Conservation (phyloP, 345 rosid genomes). For the Melaleuca quinquenervia region DNA sequence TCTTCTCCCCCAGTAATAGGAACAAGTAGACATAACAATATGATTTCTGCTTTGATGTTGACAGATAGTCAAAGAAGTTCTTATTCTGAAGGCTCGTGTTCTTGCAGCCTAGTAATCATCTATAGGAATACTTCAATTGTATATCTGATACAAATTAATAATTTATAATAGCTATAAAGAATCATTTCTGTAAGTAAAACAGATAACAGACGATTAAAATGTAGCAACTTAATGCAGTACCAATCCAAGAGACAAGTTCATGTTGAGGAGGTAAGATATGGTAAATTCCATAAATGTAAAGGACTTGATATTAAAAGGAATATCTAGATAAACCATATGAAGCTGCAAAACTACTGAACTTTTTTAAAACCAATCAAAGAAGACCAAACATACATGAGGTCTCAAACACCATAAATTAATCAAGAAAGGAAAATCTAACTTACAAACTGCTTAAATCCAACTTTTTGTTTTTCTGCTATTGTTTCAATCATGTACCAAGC, state of each 20-base stretch:
- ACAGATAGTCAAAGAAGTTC: not conserved
- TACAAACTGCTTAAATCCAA: conserved; percentile 81
- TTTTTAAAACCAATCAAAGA: not conserved
- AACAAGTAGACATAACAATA: not conserved
- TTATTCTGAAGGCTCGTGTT: not conserved
- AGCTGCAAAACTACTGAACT: not conserved
- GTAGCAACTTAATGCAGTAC: not conserved
- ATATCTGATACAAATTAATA: too few relatives aligned
- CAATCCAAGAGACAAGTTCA: not conserved
- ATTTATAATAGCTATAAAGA: too few relatives aligned
- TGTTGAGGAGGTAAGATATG: not conserved
- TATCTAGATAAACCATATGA: not conserved
- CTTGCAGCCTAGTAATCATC: not conserved
- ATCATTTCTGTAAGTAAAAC: not conserved
- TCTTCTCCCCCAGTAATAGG: not conserved
- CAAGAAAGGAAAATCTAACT: conserved; percentile 8
- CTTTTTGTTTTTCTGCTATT: conserved; percentile 80
- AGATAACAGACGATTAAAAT: not conserved
- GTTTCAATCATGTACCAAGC: conserved; percentile 92
- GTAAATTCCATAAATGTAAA: not conserved
- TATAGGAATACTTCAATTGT: not conserved
- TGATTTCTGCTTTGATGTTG: not conserved
- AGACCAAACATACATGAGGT: not conserved
- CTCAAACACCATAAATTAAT: not conserved
- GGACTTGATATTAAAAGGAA: not conserved